Base-by-base conservation (phyloP, 139 green algal species). In the Ettlia oleoabundans region DNA sequence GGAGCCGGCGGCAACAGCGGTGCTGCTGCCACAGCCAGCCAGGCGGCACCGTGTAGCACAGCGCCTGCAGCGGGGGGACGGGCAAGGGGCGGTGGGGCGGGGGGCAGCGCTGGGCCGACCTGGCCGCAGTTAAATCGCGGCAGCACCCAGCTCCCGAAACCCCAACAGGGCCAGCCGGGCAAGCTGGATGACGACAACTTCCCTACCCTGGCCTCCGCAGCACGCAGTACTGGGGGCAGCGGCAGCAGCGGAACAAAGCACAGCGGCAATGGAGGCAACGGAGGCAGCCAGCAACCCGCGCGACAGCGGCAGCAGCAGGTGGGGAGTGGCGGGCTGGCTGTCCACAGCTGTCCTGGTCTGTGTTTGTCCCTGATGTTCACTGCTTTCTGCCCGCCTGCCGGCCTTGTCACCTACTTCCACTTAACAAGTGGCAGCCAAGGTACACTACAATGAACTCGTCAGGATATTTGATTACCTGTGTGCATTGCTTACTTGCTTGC, bases 191-290 rank as follows among this genome's bases (percentile, higher is more conserved):
- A 78, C 22, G 53, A 65, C 41, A 67, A 74, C 4, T 80, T 80
- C 10, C 69, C 80, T 22, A 64, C 61, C 6, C 80, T 85, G 22
- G 80, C 52, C 1, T 58, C 69, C n/a, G 32, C 80, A 2, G 58
- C 69, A 35, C 38, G 47, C 18, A 24, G 52, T n/a, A 38, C 58
- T 8, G 18, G 58, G 19, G 40, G 26, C 68, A 26, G 53, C 22
- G 18, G 55, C 18, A 5, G 55, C 18, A 22, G 55, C 55, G 55
- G 55, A 22, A 22, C 18, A 5, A 9, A 22, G 55, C 55, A 5
- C 18, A 65, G 18, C 15, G 47, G 47, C 47, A n/a, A 65, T n/a
- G 55, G 18, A 65, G 55, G n/a, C n/a, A n/a, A n/a, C n/a, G n/a
- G n/a, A n/a, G n/a, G n/a, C n/a, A n/a, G n/a, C n/a, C n/a, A n/a